phyloP scores from a whole-genome alignment of 495 filamentous ascomycete species.

The Aspergillus nidulans region DNA sequence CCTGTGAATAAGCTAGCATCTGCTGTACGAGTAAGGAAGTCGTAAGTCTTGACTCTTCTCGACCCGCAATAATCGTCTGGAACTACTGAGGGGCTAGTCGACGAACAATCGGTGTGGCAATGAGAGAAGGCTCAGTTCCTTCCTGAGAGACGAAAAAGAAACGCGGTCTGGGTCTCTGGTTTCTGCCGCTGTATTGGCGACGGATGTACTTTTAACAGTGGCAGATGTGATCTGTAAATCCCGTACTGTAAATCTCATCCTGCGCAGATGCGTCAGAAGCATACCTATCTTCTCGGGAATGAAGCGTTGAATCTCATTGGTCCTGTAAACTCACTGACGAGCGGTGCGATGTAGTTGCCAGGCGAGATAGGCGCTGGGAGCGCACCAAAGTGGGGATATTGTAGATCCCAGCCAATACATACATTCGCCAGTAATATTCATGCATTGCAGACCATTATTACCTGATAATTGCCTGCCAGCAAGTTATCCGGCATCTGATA shows the following conservation, averaged over 20 bases:
- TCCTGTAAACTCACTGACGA: not conserved
- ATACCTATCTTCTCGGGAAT: not conserved
- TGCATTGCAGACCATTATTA: not conserved
- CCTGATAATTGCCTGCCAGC: not conserved
- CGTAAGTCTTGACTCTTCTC: not conserved
- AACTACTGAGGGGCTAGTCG: not conserved
- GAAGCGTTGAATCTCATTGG: not conserved
- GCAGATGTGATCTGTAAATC: not conserved
- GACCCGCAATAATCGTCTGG: not conserved
- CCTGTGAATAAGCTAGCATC: slow-evolving; percentile 2
- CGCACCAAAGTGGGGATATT: too few species aligned
- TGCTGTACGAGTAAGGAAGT: slow-evolving; percentile 2
- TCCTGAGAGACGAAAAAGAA: not conserved
- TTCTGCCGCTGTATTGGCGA: not conserved
- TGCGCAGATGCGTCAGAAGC: too few species aligned
- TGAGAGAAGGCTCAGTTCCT: not conserved
- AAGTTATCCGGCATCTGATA: not conserved
- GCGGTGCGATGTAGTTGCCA: not conserved
- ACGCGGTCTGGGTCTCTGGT: not conserved
- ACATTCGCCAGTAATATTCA: not conserved
- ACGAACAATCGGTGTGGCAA: not conserved
- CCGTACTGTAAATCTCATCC: not conserved
- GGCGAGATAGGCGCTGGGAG: not conserved
- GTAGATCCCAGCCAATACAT: not conserved
- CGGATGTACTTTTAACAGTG: not conserved